phyloP scores from a whole-genome alignment of 2,329 filamentous ascomycete genomes.

The Ascochyta lentis region DNA sequence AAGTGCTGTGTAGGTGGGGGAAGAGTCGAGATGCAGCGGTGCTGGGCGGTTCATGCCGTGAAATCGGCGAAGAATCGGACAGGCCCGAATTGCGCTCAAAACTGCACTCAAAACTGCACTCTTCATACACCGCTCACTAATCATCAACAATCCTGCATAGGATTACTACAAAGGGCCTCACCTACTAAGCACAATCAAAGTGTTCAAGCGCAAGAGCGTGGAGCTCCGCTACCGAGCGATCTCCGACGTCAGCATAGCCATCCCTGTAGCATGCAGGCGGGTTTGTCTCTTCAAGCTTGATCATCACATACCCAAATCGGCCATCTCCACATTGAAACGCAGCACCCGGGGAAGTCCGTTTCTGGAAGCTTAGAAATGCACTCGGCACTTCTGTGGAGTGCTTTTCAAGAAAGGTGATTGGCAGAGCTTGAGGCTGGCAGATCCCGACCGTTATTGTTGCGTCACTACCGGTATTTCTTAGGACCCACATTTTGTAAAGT shows the following conservation, averaged over 20 bases:
- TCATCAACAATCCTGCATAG: neutral
- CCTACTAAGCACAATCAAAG: neutral
- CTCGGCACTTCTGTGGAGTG: neutral
- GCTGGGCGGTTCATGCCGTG: neutral
- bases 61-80: slow-evolving; percentile 6
- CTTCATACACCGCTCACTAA: neutral
- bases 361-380: slow-evolving; percentile 18
- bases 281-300: neutral
- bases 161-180: neutral
- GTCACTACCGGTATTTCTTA: slow-evolving; percentile 21
- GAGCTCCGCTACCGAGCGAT: neutral
- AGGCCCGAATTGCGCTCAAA: neutral
- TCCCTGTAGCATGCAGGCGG: neutral
- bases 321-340: slow-evolving; percentile 3
- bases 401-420: neutral
- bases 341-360: slow-evolving; percentile 2
- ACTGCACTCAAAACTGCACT: slow-evolving; percentile 2
- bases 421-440: neutral
- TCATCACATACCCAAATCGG: neutral
- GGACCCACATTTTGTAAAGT: slow-evolving; percentile 23
- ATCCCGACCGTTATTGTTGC: slow-evolving; percentile 25
- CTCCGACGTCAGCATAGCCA: neutral
- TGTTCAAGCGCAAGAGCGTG: neutral
- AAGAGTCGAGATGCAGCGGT: slow-evolving; percentile 5
- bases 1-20: neutral